Conservation (phyloP, 1,139 yeast species). For the Scheffersomyces titani region DNA sequence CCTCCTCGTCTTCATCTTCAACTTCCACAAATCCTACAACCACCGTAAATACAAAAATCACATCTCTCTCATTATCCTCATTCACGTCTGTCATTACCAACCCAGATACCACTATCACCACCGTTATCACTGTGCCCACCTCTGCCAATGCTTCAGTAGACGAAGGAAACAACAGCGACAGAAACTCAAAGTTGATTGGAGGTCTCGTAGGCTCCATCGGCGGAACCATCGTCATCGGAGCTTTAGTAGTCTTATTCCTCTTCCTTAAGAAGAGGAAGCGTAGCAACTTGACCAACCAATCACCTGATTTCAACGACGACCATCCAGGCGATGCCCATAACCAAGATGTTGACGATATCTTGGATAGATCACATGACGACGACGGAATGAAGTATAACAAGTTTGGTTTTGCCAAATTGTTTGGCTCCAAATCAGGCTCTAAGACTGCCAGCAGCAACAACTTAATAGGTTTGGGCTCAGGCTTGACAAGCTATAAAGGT, state of each 20-base stretch:
- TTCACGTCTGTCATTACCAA: constrained; percentile 26
- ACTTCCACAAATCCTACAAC: constrained; percentile 1
- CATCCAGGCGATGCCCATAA: constrained; percentile 6
- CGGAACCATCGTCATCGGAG: constrained; percentile 45
- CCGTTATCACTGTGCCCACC: constrained; percentile 43
- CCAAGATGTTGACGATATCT: not conserved
- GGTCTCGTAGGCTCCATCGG: constrained; percentile 53
- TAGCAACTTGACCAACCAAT: constrained; percentile 38
- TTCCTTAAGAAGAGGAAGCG: constrained; percentile 35
- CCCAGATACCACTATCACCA: constrained; percentile 45
- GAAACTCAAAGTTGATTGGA: constrained; percentile 44
- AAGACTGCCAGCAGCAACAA: constrained; percentile 3
- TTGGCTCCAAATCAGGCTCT: constrained; percentile 26
- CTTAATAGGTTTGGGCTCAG: constrained; percentile 7
- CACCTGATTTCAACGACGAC: constrained; percentile 45
- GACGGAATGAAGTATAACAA: constrained; percentile 5
- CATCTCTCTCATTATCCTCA: constrained; percentile 7
- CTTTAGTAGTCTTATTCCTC: constrained; percentile 37
- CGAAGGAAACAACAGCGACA: constrained; percentile 17
- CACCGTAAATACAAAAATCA: not conserved
- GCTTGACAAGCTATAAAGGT: constrained; percentile 12
- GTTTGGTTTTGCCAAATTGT: constrained; percentile 31
- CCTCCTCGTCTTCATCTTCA: not conserved
- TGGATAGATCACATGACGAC: not conserved
- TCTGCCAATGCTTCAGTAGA: constrained; percentile 15